Evolutionary conservation across 2,329 filamentous ascomycete species (phyloP).

Genomic region (Aciculosporium take): DNA sequence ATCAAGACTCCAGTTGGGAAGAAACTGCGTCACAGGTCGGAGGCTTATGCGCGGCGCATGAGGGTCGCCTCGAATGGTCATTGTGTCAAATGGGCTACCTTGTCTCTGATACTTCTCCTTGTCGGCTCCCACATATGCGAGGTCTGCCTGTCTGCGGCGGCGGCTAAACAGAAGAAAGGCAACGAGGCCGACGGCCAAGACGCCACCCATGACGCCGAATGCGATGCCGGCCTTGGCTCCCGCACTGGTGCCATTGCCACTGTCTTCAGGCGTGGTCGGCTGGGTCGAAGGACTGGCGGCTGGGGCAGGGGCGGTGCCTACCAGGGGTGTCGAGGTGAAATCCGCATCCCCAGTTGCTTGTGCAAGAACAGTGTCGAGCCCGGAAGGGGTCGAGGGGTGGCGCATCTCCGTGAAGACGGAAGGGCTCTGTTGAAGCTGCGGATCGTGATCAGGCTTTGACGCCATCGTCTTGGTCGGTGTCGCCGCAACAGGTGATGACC

Average conservation of each 20-base stretch:
- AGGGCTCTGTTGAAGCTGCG: slow-evolving; percentile 8
- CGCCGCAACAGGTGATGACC: background rate
- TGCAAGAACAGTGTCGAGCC: slow-evolving; percentile 16
- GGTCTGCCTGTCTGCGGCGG: slow-evolving; percentile 50
- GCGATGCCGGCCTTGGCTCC: slow-evolving; percentile 66
- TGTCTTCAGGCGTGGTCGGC: slow-evolving; percentile 1
- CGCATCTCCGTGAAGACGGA: slow-evolving; percentile 14
- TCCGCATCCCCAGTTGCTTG: slow-evolving; percentile 15
- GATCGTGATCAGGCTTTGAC: slow-evolving; percentile 4
- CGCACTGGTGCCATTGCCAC: slow-evolving; percentile 13
- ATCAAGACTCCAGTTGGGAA: slow-evolving; percentile 44
- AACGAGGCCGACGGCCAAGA: slow-evolving; percentile 52
- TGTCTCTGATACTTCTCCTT: slow-evolving; percentile 49
- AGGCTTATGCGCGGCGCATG: slow-evolving; percentile 70
- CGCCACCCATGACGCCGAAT: slow-evolving; percentile 59
- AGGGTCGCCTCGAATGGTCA: slow-evolving; percentile 17
- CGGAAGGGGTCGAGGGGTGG: slow-evolving; percentile 12
- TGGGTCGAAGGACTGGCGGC: slow-evolving; percentile 10
- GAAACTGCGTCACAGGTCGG: slow-evolving; percentile 71
- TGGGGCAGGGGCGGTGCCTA: slow-evolving; percentile 11
- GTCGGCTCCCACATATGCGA: slow-evolving; percentile 33
- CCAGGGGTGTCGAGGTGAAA: slow-evolving; percentile 6
- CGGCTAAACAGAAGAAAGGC: slow-evolving; percentile 57
- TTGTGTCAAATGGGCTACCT: slow-evolving; percentile 8
- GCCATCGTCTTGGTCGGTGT: slow-evolving; percentile 1